phyloP scores from a whole-genome alignment of 2,329 filamentous ascomycete species.

The Exophiala oligosperma region DNA sequence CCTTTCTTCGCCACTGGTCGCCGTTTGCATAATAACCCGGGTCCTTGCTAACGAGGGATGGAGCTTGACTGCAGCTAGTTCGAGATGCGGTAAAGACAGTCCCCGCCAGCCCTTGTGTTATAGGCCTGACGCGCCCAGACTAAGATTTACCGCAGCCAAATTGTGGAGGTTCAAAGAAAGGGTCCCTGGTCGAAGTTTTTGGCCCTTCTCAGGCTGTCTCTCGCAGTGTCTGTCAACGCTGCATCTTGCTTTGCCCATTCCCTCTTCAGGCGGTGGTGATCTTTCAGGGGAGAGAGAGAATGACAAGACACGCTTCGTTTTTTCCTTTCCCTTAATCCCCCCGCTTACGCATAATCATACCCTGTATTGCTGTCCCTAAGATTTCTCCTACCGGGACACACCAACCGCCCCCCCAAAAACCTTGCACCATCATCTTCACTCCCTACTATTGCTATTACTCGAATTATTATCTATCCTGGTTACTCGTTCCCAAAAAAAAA shows the following conservation, averaged over 20 bases:
- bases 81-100: not conserved
- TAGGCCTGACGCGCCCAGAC: not conserved
- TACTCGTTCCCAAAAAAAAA: no score
- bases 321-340: no score
- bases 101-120: not conserved
- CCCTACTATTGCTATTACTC: not conserved
- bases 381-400: not conserved
- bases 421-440: not conserved
- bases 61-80: not conserved
- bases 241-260: not conserved
- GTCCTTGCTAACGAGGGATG: not conserved
- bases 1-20: not conserved
- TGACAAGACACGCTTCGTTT: no score
- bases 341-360: not conserved
- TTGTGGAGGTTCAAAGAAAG: not conserved
- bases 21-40: not conserved
- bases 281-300: not conserved
- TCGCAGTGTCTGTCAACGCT: not conserved
- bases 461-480: not conserved
- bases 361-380: not conserved
- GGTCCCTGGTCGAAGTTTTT: not conserved
- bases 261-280: not conserved
- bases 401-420: not conserved
- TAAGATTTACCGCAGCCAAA: not conserved
- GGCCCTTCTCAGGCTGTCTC: no score